Conservation (phyloP, 192 early-diverging fungal genomes). For the Rhizophagus clarus region DNA sequence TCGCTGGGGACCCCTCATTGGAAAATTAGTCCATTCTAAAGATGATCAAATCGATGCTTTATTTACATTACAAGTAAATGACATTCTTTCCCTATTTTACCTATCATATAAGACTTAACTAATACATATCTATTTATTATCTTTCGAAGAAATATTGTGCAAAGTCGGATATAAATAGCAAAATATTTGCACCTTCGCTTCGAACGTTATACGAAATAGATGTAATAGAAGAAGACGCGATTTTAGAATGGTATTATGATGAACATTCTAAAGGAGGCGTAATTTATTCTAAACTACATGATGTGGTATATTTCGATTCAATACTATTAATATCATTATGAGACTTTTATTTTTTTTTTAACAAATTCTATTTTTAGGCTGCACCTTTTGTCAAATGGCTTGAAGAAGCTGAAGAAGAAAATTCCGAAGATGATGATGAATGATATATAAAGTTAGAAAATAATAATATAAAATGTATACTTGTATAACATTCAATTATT, state of each 20-base stretch:
- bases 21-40: constrained; percentile 62
- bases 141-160: no score
- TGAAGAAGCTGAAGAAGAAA: constrained; percentile 28
- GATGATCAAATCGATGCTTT: constrained; percentile 78
- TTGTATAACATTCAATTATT: no score
- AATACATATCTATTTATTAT: no score
- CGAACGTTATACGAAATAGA: constrained; percentile 76
- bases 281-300: constrained; percentile 42
- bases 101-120: no score
- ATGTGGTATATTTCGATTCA: constrained; percentile 45
- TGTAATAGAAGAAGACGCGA: constrained; percentile 78
- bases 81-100: no score
- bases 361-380: constrained; percentile 20
- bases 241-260: constrained; percentile 74
- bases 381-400: constrained; percentile 29
- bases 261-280: no score
- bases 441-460: background rate
- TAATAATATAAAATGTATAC: background rate
- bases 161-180: constrained; percentile 38
- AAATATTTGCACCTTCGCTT: constrained; percentile 64
- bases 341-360: background rate
- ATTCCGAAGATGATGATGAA: constrained; percentile 5
- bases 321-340: constrained; percentile 2
- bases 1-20: constrained; percentile 75
- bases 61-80: constrained; percentile 47